Base-by-base conservation (phyloP, 1,284 basidiomycete species). In the Lignosus rhinocerotis region DNA sequence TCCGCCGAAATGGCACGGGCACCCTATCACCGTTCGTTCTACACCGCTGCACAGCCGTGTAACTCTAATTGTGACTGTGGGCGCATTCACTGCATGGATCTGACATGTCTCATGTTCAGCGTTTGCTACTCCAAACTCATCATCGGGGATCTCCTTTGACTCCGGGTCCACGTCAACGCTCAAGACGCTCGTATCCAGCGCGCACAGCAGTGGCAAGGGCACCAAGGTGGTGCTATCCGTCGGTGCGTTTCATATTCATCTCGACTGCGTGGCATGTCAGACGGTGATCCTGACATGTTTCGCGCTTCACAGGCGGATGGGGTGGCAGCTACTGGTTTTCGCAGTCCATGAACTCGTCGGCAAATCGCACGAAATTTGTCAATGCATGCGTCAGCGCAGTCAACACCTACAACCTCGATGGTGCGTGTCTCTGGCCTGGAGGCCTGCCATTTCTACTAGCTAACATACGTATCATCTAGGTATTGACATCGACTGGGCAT, bases 401-500 rank as follows among this genome's bases (percentile, higher is more conserved):
- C 59, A 80, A 83, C 59, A 74, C 78, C 34, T 91, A 84, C 70
- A 76, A 80, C 32, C 75, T 93, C 10, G 91, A 93, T 68, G 90
- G 82, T 61, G 36, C 58, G 65, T 59, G 38, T 43, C 38, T 31
- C 14, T 25, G 12, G n/a, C 8, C 9, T 41, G 21, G 34, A 36
- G 10, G n/a, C n/a, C n/a, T 12, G 33, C 36, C n/a, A n/a, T 11
- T 38, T 25, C 33, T 33, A 19, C 14, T n/a, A n/a, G 19, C 43
- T 61, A 41, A 63, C 46, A 41, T 38, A 12, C 12, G n/a, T 41
- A 34, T 5, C 36, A 44, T 32, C 6, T 44, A 71, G 69, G 84
- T 10, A 82, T 93, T 65, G 90, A 92, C 70, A 82, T 92, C 60
- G 90, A 93, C 69, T 92, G 89, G 82, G 80, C 78, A 64, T 34